phyloP scores from a whole-genome alignment of 31 red algal species.

The Endocladia muricata region DNA sequence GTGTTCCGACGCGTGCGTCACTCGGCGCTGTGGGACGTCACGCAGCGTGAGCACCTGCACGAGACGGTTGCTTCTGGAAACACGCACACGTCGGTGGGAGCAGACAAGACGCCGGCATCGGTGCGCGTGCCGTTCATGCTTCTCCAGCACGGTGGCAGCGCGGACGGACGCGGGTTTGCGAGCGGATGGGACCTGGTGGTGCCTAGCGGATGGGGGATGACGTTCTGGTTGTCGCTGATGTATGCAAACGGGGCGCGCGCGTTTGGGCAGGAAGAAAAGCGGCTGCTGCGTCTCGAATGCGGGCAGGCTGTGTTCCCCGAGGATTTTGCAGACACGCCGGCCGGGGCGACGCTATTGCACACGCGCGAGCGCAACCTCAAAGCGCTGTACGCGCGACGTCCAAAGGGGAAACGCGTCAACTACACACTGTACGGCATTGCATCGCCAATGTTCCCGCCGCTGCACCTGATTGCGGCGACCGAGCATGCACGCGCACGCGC shows the following conservation, averaged over 20 bases:
- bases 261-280: slow-evolving; percentile 19
- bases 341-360: neutral
- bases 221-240: slow-evolving; percentile 40
- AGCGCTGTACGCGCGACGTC: neutral
- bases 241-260: slow-evolving; percentile 28
- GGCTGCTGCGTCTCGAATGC: neutral
- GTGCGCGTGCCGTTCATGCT: slow-evolving; percentile 5
- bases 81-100: neutral
- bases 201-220: slow-evolving; percentile 44
- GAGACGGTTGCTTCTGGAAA: neutral
- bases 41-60: neutral
- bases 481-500: neutral
- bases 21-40: slow-evolving; percentile 11
- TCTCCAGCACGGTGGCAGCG: neutral
- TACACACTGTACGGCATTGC: slow-evolving; percentile 18
- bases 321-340: slow-evolving; percentile 10
- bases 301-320: slow-evolving; percentile 31
- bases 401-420: slow-evolving; percentile 38
- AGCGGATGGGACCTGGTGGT: slow-evolving; percentile 24
- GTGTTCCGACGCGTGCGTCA: neutral
- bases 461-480: neutral
- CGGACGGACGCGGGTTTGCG: slow-evolving; percentile 2
- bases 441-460: slow-evolving; percentile 24
- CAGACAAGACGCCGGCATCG: neutral
- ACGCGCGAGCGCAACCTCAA: neutral